Conservation (phyloP, 768 basidiomycete species). For the Macrolepiota dolichaula region DNA sequence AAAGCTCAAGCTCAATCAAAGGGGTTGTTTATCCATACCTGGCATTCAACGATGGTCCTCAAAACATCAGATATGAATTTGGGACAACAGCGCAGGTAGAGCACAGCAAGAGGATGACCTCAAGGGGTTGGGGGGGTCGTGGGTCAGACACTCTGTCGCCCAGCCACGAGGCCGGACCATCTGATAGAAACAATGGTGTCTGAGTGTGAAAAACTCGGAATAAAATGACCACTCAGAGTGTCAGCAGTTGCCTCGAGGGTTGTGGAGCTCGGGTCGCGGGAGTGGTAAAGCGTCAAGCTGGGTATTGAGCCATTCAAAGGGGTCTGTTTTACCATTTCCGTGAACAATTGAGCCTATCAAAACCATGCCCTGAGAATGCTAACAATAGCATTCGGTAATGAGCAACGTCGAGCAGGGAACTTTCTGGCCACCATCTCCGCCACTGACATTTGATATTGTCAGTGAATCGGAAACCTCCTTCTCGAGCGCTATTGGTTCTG, state of each 20-base stretch:
- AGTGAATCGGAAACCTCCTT: background rate
- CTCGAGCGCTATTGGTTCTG: background rate
- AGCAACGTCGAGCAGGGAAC: background rate
- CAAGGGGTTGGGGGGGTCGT: background rate
- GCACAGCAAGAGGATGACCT: background rate
- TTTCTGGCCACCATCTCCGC: background rate
- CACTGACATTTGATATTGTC: background rate
- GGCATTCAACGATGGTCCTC: background rate
- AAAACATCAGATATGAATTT: background rate
- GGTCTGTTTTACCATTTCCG: conserved; percentile 2
- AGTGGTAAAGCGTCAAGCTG: background rate
- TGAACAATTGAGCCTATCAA: background rate
- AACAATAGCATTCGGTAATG: background rate
- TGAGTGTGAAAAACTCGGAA: conserved; percentile 8
- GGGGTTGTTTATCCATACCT: conserved; percentile 2
- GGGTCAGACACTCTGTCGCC: background rate
- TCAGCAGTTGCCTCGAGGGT: background rate
- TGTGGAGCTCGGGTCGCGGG: background rate
- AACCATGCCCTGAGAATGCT: background rate
- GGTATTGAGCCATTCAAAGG: background rate
- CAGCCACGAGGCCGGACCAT: conserved; percentile 8
- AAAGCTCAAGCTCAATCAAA: background rate
- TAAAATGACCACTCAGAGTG: background rate
- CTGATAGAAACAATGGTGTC: background rate
- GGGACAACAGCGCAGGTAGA: background rate